Conservation (phyloP, 2,329 filamentous ascomycete genomes). For the Colletotrichum spinosum region DNA sequence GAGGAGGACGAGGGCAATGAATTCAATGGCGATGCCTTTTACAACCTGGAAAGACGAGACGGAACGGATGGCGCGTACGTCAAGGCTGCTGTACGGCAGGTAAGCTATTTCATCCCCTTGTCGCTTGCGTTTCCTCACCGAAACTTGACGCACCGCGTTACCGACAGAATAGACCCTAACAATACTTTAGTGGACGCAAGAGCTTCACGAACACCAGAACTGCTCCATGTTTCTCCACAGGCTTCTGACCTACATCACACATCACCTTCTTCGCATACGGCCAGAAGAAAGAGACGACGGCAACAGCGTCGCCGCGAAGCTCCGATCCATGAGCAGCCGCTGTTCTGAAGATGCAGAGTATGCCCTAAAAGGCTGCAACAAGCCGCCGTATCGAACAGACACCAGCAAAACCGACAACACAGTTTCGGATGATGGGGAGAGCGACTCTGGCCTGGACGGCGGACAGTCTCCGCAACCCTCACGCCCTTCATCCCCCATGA, state of each 20-base stretch:
- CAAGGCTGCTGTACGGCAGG: not conserved
- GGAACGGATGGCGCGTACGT: not conserved
- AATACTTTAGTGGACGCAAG: not conserved
- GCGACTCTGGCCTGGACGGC: too few relatives aligned
- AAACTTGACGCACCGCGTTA: too few relatives aligned
- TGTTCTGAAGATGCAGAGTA: not conserved
- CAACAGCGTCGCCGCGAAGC: not conserved
- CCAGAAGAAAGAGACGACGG: not conserved
- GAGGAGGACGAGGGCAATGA: not conserved
- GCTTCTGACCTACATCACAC: not conserved
- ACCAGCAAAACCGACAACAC: too few relatives aligned
- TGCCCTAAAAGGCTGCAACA: not conserved
- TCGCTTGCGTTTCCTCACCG: too few relatives aligned
- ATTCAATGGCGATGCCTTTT: too few relatives aligned
- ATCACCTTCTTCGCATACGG: not conserved
- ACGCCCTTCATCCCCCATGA: too few relatives aligned
- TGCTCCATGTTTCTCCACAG: not conserved
- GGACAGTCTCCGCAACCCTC: too few relatives aligned
- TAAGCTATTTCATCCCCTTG: not conserved
- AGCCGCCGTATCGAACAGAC: too few relatives aligned
- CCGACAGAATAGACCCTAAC: too few relatives aligned
- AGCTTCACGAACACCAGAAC: not conserved
- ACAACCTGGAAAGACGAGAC: too few relatives aligned
- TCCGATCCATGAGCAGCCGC: not conserved
- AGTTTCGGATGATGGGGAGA: too few relatives aligned